A percentile compares a stretch with the other conserved stretches of the same genome.
phyloP scores from a whole-genome alignment of 495 filamentous ascomycete species.

The Aspergillus nidulans region DNA sequence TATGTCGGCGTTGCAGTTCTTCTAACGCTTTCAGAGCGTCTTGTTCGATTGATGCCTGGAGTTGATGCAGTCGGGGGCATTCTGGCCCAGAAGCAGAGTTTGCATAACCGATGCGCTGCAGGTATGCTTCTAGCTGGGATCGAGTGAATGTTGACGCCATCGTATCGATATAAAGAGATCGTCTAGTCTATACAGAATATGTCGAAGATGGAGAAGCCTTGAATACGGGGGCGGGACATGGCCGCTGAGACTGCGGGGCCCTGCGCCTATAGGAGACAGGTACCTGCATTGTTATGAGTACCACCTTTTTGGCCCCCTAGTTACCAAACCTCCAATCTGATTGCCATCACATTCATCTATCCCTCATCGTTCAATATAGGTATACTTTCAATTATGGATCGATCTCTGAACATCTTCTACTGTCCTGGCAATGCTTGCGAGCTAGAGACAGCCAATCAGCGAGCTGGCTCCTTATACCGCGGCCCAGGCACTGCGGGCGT shows the following conservation, averaged over 20 bases:
- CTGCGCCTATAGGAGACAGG: background rate
- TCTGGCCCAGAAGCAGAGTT: conserved; percentile 5
- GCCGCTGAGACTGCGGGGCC: too few species aligned
- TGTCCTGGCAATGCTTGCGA: conserved; percentile 13
- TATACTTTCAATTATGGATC: background rate
- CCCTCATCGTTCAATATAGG: background rate
- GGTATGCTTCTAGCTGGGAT: conserved; percentile 30
- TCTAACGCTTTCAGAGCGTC: conserved; percentile 24
- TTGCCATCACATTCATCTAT: background rate
- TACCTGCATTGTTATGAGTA: background rate
- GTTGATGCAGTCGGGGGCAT: conserved; percentile 16
- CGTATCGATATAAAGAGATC: background rate
- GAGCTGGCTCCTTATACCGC: background rate
- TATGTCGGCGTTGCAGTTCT: conserved; percentile 39
- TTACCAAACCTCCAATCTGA: too few species aligned
- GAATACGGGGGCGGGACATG: too few species aligned
- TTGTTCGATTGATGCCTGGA: conserved; percentile 18
- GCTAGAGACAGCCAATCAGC: conserved; percentile 3
- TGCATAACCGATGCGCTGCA: conserved; percentile 30
- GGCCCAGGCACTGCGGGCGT: background rate
- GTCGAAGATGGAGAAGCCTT: background rate
- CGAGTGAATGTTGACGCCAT: conserved; percentile 23
- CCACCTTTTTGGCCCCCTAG: too few species aligned
- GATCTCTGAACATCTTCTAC: background rate
- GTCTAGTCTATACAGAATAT: background rate